Base-by-base conservation (phyloP, 1,284 basidiomycete species). In the Paramarasmius palmivorus region DNA sequence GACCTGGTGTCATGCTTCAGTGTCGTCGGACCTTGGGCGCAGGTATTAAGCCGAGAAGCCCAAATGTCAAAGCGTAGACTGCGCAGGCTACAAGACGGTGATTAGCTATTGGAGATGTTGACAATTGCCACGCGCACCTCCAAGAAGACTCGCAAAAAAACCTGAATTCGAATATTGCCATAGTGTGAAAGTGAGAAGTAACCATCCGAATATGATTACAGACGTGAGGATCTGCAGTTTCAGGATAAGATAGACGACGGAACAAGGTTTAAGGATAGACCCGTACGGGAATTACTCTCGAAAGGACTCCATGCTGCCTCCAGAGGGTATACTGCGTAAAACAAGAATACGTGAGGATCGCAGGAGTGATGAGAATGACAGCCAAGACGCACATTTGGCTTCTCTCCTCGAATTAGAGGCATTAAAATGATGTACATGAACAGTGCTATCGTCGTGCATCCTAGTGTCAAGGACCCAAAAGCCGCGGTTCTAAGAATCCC, bases 351-450 rank as follows among this genome's bases (percentile, higher is more conserved):
- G 53, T 38, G 26, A 22, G 38, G 17, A 47, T 36, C 26, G 49
- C 19, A n/a, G n/a, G 35, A 29, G 37, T 17, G 22, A 22, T 17
- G 2, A n/a, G 42, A 20, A 47, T 39, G 10, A 41, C 35, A 22
- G 46, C 17, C 23, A 35, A 10, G 39, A 37, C 84, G 59, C 67
- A 91, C 89, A 61, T 91, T 78, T 40, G 86, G 84, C 56, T 83
- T 78, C 49, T 81, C 74, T 8, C 86, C 87, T 54, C 78, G 77
- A 22, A 86, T 70, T 72, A 83, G 76, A 26, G 85, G 87, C 25
- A 84, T 71, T 41, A 85, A 65, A 10, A 91, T 67, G 34, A 91
- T 76, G 60, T 89, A 91, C 51, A 90, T 66, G 68, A 91, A 90
- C n/a, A 91, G 69, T 1, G 71, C 64, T 50, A 91, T 65, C 9